Evolutionary conservation across 257 asterid species (phyloP), one percentile per base, ranked within the genome.

Genomic region (Solanum pennellii): DNA sequence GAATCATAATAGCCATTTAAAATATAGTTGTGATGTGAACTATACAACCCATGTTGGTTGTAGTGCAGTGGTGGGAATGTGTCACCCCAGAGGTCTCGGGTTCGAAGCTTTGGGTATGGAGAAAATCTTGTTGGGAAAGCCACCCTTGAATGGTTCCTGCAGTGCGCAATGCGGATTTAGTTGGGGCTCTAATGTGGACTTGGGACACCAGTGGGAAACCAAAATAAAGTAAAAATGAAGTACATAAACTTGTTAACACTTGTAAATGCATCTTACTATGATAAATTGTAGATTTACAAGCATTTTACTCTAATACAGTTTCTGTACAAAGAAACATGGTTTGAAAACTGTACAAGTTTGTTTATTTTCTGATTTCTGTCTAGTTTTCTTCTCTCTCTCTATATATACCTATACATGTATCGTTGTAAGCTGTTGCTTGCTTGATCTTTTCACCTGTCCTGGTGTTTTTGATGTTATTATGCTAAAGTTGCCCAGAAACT

Each of bases 401-500:
- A 1, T 56, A 56, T 5, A 49, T 49, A 49, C 20, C 18, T 79
- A 25, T 79, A 80, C 44, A 47, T 49, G 85, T 80, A 80, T 47
- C 29, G 12, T 82, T 82, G 29, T 82, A 49, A 49, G 45, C 2
- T 82, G 29, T 82, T 82, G 20, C 20, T 5, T 49, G 6, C 68
- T 49, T 18, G 85, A 82, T 49, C 68, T 27, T 47, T 47, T 31
- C 12, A 15, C 12, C 29, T 84, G 20, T 39, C 44, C 20, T 66
- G 87, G 25, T 10, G 7, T 39, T 86, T 47, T 60, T 12, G n/a
- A 23, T 83, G 37, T 85, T 87, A 93, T 68, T 93, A 86, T 87
- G 95, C 94, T 92, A 87, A 84, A 27, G 96, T 86, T 44, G 96
- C 90, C 97, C 98, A 94, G 82, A 90, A 91, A 89, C 87, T 87